Percentiles rank a stretch among this genome's conserved stretches.
Conservation (phyloP, 2,329 filamentous ascomycete species). For the Xylaria sp. region DNA sequence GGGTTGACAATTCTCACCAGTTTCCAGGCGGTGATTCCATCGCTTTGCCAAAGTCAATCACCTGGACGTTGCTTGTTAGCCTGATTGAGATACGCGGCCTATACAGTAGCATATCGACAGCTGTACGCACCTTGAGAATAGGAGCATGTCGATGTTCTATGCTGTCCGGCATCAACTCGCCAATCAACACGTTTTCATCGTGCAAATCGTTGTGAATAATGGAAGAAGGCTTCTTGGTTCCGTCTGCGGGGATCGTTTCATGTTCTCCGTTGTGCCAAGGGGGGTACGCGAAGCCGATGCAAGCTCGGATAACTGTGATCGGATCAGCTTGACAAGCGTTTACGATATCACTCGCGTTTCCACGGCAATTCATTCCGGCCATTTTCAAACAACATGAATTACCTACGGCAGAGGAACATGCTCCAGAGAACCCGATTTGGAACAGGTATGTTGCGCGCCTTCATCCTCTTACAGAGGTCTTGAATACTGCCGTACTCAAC, state of each 20-base stretch:
- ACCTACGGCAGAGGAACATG: slow-evolving; percentile 17
- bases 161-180: background rate
- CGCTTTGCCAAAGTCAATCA: slow-evolving; percentile 12
- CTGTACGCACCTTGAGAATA: slow-evolving; percentile 14
- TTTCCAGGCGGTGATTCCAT: background rate
- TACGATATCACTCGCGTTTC: background rate
- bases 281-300: slow-evolving; percentile 16
- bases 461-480: slow-evolving; percentile 20
- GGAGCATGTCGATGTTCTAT: slow-evolving; percentile 10
- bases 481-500: slow-evolving; percentile 22
- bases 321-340: background rate
- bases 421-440: slow-evolving; percentile 11
- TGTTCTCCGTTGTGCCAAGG: slow-evolving; percentile 9
- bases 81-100: background rate
- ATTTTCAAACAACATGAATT: background rate
- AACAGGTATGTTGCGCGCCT: background rate
- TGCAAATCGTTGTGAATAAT: slow-evolving; percentile 16
- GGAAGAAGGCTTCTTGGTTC: slow-evolving; percentile 8
- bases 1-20: background rate
- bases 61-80: background rate
- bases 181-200: slow-evolving; percentile 17
- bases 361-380: too few relatives aligned
- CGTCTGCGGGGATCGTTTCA: background rate
- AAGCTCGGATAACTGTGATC: slow-evolving; percentile 10
- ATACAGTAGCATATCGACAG: background rate